Percentiles rank a stretch among this genome's conserved stretches.
Evolutionary conservation across 768 basidiomycete genomes (phyloP).

Genomic region (Lactarius indigo): DNA sequence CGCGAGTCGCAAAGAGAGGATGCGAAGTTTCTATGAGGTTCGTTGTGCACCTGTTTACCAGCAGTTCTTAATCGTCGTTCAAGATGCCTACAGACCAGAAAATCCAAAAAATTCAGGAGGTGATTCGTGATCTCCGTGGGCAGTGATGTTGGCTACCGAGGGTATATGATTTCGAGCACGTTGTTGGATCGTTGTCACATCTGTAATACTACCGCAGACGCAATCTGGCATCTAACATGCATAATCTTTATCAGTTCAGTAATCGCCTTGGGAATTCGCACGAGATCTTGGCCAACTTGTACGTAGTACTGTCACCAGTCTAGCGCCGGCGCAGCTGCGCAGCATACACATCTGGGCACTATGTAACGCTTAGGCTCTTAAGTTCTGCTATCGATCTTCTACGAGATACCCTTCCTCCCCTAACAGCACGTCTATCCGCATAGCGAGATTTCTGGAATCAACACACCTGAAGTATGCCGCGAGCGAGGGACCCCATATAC

Average conservation of each 20-base stretch:
- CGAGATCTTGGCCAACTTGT: not conserved
- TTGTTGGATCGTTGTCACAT: slow-evolving; percentile 1
- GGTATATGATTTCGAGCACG: not conserved
- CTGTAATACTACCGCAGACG: slow-evolving; percentile 1
- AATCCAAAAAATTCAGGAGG: slow-evolving; percentile 47
- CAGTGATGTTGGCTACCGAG: slow-evolving; percentile 14
- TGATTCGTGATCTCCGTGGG: slow-evolving; percentile 39
- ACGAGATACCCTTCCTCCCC: slow-evolving; percentile 8
- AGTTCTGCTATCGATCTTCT: slow-evolving; percentile 10
- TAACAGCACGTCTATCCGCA: not conserved
- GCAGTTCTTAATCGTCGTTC: not conserved
- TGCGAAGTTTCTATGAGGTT: slow-evolving; percentile 54
- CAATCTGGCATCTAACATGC: not conserved
- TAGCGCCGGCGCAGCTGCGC: not conserved
- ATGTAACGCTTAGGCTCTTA: slow-evolving; percentile 9
- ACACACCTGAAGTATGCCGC: slow-evolving; percentile 21
- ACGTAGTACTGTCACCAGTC: too few species aligned
- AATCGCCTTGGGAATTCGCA: slow-evolving; percentile 13
- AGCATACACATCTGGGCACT: slow-evolving; percentile 3
- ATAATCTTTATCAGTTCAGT: not conserved
- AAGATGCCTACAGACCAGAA: slow-evolving; percentile 58
- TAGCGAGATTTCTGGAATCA: not conserved
- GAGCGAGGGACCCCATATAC: slow-evolving; percentile 3
- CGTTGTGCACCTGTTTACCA: slow-evolving; percentile 19
- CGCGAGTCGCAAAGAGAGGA: slow-evolving; percentile 39